Conservation (phyloP, 768 basidiomycete genomes). For the Kwoniella europaea region DNA sequence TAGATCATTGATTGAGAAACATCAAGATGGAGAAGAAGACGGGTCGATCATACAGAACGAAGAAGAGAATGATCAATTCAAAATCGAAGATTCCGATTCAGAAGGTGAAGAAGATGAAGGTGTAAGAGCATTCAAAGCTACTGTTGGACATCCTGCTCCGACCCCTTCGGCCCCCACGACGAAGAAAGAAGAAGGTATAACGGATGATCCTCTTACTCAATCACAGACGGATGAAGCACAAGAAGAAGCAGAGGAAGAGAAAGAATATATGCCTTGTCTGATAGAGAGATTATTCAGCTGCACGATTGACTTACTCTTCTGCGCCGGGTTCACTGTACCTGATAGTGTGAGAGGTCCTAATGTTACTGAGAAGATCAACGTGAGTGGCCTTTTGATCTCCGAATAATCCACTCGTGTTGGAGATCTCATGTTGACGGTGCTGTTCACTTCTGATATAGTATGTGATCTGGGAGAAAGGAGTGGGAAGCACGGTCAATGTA, state of each 20-base stretch:
- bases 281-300: conserved; percentile 79
- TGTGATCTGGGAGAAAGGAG: conserved; percentile 79
- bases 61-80: conserved; percentile 45
- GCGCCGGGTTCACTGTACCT: conserved; percentile 91
- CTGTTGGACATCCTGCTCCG: conserved; percentile 34
- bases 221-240: conserved; percentile 6
- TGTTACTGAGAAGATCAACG: conserved; percentile 57
- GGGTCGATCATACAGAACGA: conserved; percentile 11
- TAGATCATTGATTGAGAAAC: conserved; percentile 28
- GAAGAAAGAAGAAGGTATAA: conserved; percentile 10
- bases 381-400: conserved; percentile 27
- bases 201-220: conserved; percentile 33
- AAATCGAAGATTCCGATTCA: conserved; percentile 50
- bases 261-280: conserved; percentile 71
- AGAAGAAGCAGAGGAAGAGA: conserved; percentile 15
- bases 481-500: conserved; percentile 82
- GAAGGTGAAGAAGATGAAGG: conserved; percentile 38
- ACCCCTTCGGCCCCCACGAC: not conserved
- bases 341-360: conserved; percentile 51
- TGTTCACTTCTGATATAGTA: conserved; percentile 37
- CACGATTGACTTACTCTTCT: conserved; percentile 84
- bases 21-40: not conserved
- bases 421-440: too few relatives aligned
- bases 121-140: conserved; percentile 44
- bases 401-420: not conserved